Evolutionary conservation across 2,329 filamentous ascomycete genomes (phyloP), one percentile per base, ranked within the genome.

Genomic region (Didymella arachidicola): DNA sequence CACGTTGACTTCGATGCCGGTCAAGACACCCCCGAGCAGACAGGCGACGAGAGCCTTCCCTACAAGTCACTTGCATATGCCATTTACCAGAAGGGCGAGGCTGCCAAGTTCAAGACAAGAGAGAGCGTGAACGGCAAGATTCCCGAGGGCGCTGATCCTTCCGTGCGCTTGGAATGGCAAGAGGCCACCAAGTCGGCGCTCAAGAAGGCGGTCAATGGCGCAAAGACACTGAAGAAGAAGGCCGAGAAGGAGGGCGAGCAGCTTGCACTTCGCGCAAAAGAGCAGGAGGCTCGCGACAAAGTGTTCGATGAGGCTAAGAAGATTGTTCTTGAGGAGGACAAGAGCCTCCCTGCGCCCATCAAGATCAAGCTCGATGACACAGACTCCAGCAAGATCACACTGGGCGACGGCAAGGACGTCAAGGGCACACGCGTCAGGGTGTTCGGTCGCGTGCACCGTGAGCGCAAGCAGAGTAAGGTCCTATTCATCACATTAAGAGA

Each of bases 401-500:
- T 88, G 64, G 81, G 84, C 61, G 79, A 80, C 16, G 80, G 81
- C 58, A 73, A 79, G 55, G 76, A 80, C 66, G 78, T 82, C 73
- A 85, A 86, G 77, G 92, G 91, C 63, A 88, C 88, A 42, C 85
- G 92, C 53, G 91, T 96, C 58, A 87, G 88, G 67, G 90, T 97
- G 22, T 86, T 89, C 64, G 93, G 93, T 54, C 86, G 93, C 66
- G 91, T 97, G 53, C 92, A 96, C 79, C 87, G 91, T 59, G 81
- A 93, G 76, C 86, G 92, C 61, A 83, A 86, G 61, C 93, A 97
- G 80, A 95, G 94, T 79, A 89, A 91, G 72, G 86, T 92, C 64
- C 88, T 92, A 55, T 97, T 97, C 79, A 83, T 97, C 73, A 94
- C 89, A n/a, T 81, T 97, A 63, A 84, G 88, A 63, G 92, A 96